Evolutionary conservation across 1,284 basidiomycete genomes (phyloP).

Genomic region (Pholiota adiposa): DNA sequence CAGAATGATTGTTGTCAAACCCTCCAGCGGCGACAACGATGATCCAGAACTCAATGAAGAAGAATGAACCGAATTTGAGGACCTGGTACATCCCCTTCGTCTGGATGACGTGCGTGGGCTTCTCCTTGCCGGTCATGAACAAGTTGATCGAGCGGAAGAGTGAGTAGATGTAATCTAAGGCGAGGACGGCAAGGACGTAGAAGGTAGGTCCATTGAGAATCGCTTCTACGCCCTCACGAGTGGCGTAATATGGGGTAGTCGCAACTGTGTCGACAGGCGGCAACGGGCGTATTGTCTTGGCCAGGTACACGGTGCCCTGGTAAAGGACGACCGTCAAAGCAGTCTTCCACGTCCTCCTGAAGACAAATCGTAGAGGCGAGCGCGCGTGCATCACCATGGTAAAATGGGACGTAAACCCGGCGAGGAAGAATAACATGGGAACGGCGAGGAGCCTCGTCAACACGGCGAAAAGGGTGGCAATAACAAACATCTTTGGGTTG

Average conservation of each 20-base stretch:
- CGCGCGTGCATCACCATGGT: background rate
- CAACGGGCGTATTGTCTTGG: background rate
- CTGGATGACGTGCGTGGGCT: background rate
- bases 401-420: slow-evolving; percentile 10
- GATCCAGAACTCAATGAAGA: background rate
- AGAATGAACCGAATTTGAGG: background rate
- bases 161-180: slow-evolving; percentile 9
- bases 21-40: background rate
- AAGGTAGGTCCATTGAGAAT: slow-evolving; percentile 9
- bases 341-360: slow-evolving; percentile 2
- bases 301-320: background rate
- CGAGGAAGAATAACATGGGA: slow-evolving; percentile 16
- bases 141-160: slow-evolving; percentile 3
- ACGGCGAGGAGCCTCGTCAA: slow-evolving; percentile 11
- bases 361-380: background rate
- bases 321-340: background rate
- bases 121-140: background rate
- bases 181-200: slow-evolving; percentile 10
- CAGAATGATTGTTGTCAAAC: background rate
- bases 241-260: slow-evolving; percentile 3
- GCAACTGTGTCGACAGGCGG: background rate
- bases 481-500: background rate
- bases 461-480: slow-evolving; percentile 11
- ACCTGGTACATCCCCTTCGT: background rate
- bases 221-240: background rate